Evolutionary conservation across 331 rosid genomes (phyloP), one percentile per base, ranked within the genome.

Genomic region (Pyracantha coccinea): DNA sequence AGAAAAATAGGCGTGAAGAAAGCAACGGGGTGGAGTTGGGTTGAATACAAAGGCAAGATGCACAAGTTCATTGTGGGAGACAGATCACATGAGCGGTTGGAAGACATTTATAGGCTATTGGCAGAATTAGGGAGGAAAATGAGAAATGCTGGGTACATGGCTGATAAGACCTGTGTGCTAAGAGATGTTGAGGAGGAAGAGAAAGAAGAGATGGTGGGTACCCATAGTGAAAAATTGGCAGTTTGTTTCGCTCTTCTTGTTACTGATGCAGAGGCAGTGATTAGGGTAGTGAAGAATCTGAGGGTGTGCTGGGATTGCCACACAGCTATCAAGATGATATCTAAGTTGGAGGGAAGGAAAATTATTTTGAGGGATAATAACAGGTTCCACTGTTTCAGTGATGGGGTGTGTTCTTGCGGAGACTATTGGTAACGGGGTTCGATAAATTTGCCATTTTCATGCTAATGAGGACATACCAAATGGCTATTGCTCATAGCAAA

Each of bases 141-240:
- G 77, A 80, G 79, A 70, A 69, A 71, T 77, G 69, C 57, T 64
- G 88, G 88, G 66, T 84, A 84, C 55, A 41, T 76, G 31, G 64
- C 75, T 75, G 87, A 84, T 55, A 82, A 78, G 69, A 83, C 75
- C 67, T 84, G 85, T 64, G 88, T 81, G 31, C 69, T 82, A 68
- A 76, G 79, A 69, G 91, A 84, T 61, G 85, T 87, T 72, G 88
- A 84, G 80, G 86, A 82, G 74, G 87, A 82, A 78, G 86, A 86
- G 64, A 83, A 83, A 75, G 87, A 84, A 78, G 85, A 82, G 71
- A 84, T 80, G 77, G 82, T 77, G 77, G 89, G 81, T 59, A 75
- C 84, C 71, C 89, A 83, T 27, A 85, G 89, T 74, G 87, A 81
- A 64, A 87, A 85, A 58, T 71, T 83, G 84, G 86, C 89, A 15